These are phyloP conservation scores for Hemerocallis citrina DNA, from an alignment of 106 monocot species.

Conservation along the genomic window DNA sequence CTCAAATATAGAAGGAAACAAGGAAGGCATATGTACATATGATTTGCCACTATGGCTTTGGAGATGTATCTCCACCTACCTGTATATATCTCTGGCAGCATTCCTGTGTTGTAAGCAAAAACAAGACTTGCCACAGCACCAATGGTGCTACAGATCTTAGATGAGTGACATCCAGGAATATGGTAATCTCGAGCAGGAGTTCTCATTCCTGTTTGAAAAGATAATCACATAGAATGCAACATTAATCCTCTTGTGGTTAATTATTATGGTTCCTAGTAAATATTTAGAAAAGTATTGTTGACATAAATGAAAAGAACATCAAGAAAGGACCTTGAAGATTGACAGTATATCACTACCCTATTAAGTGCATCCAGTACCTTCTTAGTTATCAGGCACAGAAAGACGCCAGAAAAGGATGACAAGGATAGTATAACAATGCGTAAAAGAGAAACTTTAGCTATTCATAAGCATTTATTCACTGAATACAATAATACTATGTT, in stretches of 20 bases:
- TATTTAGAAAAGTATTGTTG: not conserved
- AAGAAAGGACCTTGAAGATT: too few species aligned
- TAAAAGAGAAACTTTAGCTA: too few species aligned
- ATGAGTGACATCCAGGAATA: conserved; percentile 38
- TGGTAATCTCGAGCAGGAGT: conserved; percentile 49
- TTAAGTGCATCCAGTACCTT: too few species aligned
- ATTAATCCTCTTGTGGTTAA: not conserved
- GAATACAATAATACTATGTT: too few species aligned
- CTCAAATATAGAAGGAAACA: too few species aligned
- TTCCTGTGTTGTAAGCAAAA: conserved; percentile 93
- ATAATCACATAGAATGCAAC: not conserved
- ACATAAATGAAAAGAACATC: not conserved
- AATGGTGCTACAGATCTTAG: conserved; percentile 58
- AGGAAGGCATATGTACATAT: too few species aligned
- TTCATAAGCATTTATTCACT: too few species aligned
- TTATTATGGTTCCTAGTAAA: not conserved
- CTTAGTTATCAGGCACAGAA: too few species aligned
- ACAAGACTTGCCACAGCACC: conserved; percentile 78
- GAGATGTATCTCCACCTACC: conserved; percentile 25
- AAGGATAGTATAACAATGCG: too few species aligned
- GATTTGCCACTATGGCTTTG: too few species aligned
- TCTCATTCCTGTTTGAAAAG: conserved; percentile 34
- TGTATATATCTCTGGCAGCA: conserved; percentile 99
- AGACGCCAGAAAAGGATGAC: too few species aligned
- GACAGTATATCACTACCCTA: too few species aligned